phyloP scores from a whole-genome alignment of 352 stramenopile genomes.

The Globisporangium iwayamae region DNA sequence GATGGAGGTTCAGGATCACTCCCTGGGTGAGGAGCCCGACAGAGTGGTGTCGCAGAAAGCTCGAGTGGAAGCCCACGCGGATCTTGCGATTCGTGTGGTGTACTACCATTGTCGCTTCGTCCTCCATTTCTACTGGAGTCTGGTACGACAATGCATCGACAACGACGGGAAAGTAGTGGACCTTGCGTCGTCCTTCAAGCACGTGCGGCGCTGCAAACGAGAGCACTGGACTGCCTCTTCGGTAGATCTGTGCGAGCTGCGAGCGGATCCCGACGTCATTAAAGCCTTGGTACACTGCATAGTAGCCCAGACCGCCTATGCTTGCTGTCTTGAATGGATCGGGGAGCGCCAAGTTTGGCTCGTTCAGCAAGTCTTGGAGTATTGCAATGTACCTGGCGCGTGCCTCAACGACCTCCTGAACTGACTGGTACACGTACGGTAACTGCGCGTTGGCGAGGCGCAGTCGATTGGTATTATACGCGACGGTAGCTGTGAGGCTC shows the following conservation, averaged over 20 bases:
- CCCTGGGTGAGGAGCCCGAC: conserved; percentile 51
- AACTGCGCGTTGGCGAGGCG: conserved; percentile 22
- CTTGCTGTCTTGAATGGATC: conserved; percentile 24
- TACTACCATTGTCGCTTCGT: not conserved
- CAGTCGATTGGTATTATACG: conserved; percentile 15
- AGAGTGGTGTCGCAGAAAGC: conserved; percentile 50
- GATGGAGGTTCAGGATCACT: conserved; percentile 28
- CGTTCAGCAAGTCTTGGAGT: conserved; percentile 13
- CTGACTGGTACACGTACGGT: conserved; percentile 27
- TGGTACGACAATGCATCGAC: not conserved
- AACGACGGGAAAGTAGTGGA: conserved; percentile 3
- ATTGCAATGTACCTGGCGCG: conserved; percentile 15
- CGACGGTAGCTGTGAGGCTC: not conserved
- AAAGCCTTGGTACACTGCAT: conserved; percentile 54
- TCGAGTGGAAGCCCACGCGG: conserved; percentile 49
- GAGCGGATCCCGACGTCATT: conserved; percentile 36
- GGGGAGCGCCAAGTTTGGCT: conserved; percentile 8
- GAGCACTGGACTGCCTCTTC: conserved; percentile 17
- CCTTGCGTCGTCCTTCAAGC: conserved; percentile 3
- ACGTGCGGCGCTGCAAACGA: conserved; percentile 32
- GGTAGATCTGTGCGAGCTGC: conserved; percentile 44
- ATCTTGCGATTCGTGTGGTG: conserved; percentile 3
- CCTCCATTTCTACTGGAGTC: not conserved
- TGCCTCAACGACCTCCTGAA: conserved; percentile 10
- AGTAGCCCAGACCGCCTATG: conserved; percentile 51